Evolutionary conservation across 2,329 filamentous ascomycete species (phyloP), one percentile per base, ranked within the genome.

Genomic region (Coniella vitis): DNA sequence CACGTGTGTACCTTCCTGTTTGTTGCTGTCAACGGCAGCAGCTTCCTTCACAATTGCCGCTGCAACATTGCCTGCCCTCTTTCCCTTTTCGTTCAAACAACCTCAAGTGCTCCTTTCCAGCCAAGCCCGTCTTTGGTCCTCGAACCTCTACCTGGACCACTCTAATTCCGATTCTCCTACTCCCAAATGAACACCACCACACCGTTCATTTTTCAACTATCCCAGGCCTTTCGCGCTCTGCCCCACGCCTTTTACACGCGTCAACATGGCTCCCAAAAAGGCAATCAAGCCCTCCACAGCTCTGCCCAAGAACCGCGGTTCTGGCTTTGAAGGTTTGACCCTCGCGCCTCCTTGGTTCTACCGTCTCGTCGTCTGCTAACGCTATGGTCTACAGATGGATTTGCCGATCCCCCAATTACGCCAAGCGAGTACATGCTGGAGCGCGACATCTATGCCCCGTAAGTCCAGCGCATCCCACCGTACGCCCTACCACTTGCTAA

Each of bases 351-450:
- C 31, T 39, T 29, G 25, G 13, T 22, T 13, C 39, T 16, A 13
- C 17, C 19, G n/a, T 22, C 16, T 8, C 13, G 37, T 35, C 35
- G 20, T 34, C 22, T 12, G 22, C 35, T 41, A 8, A 48, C 35
- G 12, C 4, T 48, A 22, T 47, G 37, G 22, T n/a, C 38, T 8
- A 19, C 49, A 78, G 84, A 90, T 54, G 88, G 81, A 63, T 93
- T 80, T 61, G 82, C 86, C 12, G 91, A 97, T 63, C 75, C 83
- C 1, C 90, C 90, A 0, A 68, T 94, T 53, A 90, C 85, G 0
- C 81, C 84, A 0, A 74, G 73, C 0, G 83, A 95, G 60, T 75
- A 79, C 42, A 67, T 74, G 3, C 74, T 84, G 44, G 87, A 95
- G 60, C 69, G 60, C 36, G 71, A 76, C 12, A 69, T 93, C 20